Conservation (phyloP, 257 asterid species). For the Przewalskia tangutica region DNA sequence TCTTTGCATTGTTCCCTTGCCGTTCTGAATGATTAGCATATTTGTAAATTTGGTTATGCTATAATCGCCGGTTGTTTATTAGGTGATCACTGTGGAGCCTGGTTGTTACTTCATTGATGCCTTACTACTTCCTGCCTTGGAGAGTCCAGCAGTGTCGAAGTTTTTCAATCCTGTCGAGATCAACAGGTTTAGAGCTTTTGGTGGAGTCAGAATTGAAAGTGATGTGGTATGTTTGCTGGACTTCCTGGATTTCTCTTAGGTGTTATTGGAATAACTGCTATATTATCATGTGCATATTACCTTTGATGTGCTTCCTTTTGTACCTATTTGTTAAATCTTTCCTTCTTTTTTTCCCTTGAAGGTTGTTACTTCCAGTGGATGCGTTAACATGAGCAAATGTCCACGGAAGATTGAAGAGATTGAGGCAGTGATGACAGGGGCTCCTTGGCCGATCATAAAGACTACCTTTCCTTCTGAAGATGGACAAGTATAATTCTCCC, state of each 20-base stretch:
- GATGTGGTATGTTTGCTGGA: slow-evolving; percentile 55
- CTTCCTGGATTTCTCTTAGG: not conserved
- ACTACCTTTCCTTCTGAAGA: slow-evolving; percentile 12
- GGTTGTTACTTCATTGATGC: slow-evolving; percentile 95
- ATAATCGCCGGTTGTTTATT: slow-evolving; percentile 12
- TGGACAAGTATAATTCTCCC: slow-evolving; percentile 13
- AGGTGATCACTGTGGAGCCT: slow-evolving; percentile 98
- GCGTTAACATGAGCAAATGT: slow-evolving; percentile 76
- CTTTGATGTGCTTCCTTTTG: not conserved
- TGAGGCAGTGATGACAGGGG: slow-evolving; percentile 93
- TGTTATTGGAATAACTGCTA: not conserved
- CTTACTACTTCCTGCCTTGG: slow-evolving; percentile 80
- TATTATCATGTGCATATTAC: not conserved
- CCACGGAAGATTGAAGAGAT: slow-evolving; percentile 78
- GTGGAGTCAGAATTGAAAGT: slow-evolving; percentile 96
- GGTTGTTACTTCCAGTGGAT: slow-evolving; percentile 58
- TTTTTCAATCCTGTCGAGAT: slow-evolving; percentile 64
- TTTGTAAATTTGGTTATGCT: not conserved
- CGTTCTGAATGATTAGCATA: not conserved
- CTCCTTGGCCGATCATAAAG: slow-evolving; percentile 62
- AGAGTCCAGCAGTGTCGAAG: slow-evolving; percentile 44
- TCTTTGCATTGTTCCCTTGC: not conserved
- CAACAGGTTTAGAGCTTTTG: slow-evolving; percentile 61
- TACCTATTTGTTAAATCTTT: not conserved
- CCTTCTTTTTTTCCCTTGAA: slow-evolving; percentile 14